These are phyloP conservation scores for Aspergillus cavernicola DNA, from an alignment of 495 filamentous ascomycete genomes.

Conservation along the genomic window DNA sequence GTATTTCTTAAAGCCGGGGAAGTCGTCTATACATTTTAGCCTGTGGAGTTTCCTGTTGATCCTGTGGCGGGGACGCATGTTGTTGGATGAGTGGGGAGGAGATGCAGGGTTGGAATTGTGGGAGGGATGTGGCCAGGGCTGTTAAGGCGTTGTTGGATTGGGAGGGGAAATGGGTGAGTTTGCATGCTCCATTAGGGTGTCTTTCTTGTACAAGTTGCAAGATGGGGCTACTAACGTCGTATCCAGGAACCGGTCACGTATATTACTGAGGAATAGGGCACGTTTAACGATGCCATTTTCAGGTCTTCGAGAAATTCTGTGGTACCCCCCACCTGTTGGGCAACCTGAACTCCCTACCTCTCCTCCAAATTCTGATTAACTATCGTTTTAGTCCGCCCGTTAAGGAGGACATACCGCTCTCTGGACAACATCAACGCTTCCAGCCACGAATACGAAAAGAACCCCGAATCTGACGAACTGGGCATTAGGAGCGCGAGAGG, in stretches of 20 bases:
- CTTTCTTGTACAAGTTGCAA: no score
- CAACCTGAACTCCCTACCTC: not conserved
- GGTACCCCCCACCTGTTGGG: no score
- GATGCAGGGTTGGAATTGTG: not conserved
- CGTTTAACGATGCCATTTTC: not conserved
- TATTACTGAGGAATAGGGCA: not conserved
- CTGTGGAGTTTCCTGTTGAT: constrained; percentile 13
- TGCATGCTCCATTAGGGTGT: not conserved
- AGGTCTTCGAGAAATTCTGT: constrained; percentile 5
- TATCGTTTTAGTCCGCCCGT: not conserved
- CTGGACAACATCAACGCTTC: no score
- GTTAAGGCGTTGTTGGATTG: constrained; percentile 3
- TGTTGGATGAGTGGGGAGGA: constrained; percentile 10
- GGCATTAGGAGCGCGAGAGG: constrained; percentile 20
- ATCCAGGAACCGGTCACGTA: constrained; percentile 18
- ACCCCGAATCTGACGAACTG: not conserved
- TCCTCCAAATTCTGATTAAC: not conserved
- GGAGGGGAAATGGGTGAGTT: not conserved
- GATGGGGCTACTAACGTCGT: not conserved
- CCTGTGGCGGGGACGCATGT: not conserved
- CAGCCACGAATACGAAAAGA: not conserved
- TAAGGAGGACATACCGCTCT: no score
- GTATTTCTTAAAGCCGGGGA: constrained; percentile 22
- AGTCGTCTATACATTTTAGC: constrained; percentile 2
- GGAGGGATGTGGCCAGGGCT: constrained; percentile 10